Conservation (phyloP, 1,284 basidiomycete species). For the Leucoagaricus sp. region DNA sequence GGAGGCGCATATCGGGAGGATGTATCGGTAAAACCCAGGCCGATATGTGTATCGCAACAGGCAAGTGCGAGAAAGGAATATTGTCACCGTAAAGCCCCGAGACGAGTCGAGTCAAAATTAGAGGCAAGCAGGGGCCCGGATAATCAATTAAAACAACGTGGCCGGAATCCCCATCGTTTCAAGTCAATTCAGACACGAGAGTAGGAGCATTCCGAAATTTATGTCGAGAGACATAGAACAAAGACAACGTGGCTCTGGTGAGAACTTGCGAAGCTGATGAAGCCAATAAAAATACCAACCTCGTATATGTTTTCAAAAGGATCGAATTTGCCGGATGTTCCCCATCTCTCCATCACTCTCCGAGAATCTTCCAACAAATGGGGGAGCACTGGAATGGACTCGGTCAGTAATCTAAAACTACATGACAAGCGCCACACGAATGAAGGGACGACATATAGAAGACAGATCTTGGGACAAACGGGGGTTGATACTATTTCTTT, state of each 20-base stretch:
- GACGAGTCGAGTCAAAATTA: background rate
- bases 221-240: slow-evolving; percentile 3
- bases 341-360: slow-evolving; percentile 61
- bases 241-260: slow-evolving; percentile 12
- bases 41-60: background rate
- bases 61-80: background rate
- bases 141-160: slow-evolving; percentile 9
- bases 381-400: slow-evolving; percentile 39
- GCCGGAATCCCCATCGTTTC: slow-evolving; percentile 7
- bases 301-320: slow-evolving; percentile 72
- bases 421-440: background rate
- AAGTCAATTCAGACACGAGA: background rate
- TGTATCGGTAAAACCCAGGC: slow-evolving; percentile 10
- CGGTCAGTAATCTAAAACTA: slow-evolving; percentile 1
- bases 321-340: slow-evolving; percentile 58
- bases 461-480: background rate
- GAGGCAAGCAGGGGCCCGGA: background rate
- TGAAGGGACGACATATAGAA: background rate
- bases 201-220: slow-evolving; percentile 1
- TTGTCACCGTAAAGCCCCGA: background rate
- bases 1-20: background rate
- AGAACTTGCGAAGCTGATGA: slow-evolving; percentile 4
- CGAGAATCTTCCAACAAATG: slow-evolving; percentile 63
- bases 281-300: slow-evolving; percentile 39
- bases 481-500: background rate